A percentile compares a stretch with the other conserved stretches of the same genome.
phyloP scores from a whole-genome alignment of 1,139 yeast species.

The Candida sp. region DNA sequence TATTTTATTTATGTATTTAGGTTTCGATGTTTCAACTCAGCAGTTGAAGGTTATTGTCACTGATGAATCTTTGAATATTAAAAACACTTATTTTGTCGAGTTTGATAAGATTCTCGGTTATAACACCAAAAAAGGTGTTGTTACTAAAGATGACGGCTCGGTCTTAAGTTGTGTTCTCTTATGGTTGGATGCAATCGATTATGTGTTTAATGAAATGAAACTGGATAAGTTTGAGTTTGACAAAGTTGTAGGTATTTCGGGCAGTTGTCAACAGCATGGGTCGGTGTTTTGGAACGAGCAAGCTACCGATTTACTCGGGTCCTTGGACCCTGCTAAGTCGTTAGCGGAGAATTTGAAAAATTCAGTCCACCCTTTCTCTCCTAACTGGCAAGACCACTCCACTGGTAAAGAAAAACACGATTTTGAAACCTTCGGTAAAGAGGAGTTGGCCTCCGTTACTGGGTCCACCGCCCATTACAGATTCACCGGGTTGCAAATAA shows the following conservation, averaged over 20 bases:
- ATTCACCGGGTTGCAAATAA: constrained; percentile 87
- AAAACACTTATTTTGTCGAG: constrained; percentile 61
- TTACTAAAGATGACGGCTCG: constrained; percentile 50
- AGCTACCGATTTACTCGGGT: constrained; percentile 38
- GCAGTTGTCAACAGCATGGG: constrained; percentile 94
- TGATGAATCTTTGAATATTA: constrained; percentile 48
- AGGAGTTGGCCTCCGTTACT: constrained; percentile 60
- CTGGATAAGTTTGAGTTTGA: constrained; percentile 52
- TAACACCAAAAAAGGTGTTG: constrained; percentile 70
- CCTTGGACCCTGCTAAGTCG: constrained; percentile 18
- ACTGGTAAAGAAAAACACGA: constrained; percentile 65
- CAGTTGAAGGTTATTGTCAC: constrained; percentile 78
- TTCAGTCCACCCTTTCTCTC: constrained; percentile 64
- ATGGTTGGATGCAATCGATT: constrained; percentile 87
- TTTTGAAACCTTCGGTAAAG: constrained; percentile 62
- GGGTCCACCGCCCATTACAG: constrained; percentile 90
- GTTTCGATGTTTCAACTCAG: constrained; percentile 88
- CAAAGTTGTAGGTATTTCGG: constrained; percentile 67
- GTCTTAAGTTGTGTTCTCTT: constrained; percentile 78
- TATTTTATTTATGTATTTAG: constrained; percentile 41
- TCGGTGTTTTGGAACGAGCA: constrained; percentile 72
- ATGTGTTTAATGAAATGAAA: constrained; percentile 55
- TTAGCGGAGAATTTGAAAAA: constrained; percentile 44
- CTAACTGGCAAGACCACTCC: constrained; percentile 96
- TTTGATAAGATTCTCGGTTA: constrained; percentile 69